phyloP scores from a whole-genome alignment of 306 rosid species.

The Potentilla sterilis region DNA sequence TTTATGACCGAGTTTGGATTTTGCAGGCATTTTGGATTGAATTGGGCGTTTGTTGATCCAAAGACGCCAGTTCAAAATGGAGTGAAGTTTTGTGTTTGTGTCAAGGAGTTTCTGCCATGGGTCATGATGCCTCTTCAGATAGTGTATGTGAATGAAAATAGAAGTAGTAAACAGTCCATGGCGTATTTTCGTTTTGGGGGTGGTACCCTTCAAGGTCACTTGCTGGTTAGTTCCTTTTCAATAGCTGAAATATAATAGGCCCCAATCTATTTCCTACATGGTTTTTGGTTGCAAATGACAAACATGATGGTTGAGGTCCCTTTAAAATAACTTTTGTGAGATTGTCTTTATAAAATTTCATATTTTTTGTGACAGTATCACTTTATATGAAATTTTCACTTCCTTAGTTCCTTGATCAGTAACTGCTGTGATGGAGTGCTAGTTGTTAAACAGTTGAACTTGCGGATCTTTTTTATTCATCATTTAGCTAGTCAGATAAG shows the following conservation, averaged over 20 bases:
- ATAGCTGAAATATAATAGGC: constrained; percentile 1
- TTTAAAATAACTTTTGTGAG: background rate
- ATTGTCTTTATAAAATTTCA: background rate
- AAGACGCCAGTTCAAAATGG: constrained; percentile 66
- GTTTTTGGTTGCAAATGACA: background rate
- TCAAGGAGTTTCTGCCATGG: constrained; percentile 91
- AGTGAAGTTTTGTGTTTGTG: constrained; percentile 74
- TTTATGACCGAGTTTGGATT: constrained; percentile 15
- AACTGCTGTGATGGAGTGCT: background rate
- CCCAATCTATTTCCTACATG: background rate
- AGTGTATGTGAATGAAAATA: constrained; percentile 68
- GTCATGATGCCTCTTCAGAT: constrained; percentile 92
- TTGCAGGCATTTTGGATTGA: constrained; percentile 80
- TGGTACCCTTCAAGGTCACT: constrained; percentile 92
- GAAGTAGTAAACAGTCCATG: constrained; percentile 22
- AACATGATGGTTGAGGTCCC: background rate
- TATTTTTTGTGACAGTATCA: background rate
- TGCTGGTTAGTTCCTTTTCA: constrained; percentile 58
- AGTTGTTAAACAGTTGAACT: background rate
- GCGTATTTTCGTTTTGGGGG: constrained; percentile 79
- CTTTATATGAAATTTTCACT: background rate
- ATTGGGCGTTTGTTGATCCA: constrained; percentile 94
- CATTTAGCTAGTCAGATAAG: background rate
- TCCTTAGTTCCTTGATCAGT: background rate
- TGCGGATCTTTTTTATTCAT: background rate